A percentile compares a stretch with the other conserved stretches of the same genome.
Conservation (phyloP, 352 stramenopile species). For the Phytophthora macrochlamydospora region DNA sequence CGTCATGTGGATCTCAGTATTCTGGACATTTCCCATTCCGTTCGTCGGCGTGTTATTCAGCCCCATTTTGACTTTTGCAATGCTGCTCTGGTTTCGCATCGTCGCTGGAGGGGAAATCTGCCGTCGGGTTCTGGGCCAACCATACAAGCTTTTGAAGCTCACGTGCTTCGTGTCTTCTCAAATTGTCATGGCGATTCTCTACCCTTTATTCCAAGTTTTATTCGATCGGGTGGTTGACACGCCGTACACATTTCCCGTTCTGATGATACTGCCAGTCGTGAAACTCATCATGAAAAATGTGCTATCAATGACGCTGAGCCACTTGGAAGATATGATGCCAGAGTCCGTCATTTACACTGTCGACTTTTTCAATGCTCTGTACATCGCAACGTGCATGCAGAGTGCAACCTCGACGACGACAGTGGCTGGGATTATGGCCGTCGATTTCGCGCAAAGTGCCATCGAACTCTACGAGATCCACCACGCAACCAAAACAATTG, state of each 20-base stretch:
- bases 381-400: slow-evolving; percentile 46
- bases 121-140: background rate
- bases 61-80: background rate
- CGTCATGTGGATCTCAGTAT: background rate
- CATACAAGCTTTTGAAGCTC: background rate
- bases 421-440: background rate
- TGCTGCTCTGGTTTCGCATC: background rate
- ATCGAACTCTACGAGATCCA: slow-evolving; percentile 1
- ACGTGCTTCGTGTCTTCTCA: background rate
- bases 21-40: slow-evolving; percentile 4
- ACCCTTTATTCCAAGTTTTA: slow-evolving; percentile 12
- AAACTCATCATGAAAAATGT: slow-evolving; percentile 34
- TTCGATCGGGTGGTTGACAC: background rate
- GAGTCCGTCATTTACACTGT: slow-evolving; percentile 46
- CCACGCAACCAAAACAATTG: background rate
- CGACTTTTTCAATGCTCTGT: slow-evolving; percentile 49
- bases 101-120: background rate
- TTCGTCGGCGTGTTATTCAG: slow-evolving; percentile 1
- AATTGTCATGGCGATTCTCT: slow-evolving; percentile 9
- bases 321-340: slow-evolving; percentile 41
- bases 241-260: background rate
- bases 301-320: slow-evolving; percentile 10
- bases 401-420: slow-evolving; percentile 13
- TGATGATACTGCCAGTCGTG: slow-evolving; percentile 23
- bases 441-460: slow-evolving; percentile 5